Conservation (phyloP, 805 yeast species). For the Saccharomycopsis sp. region DNA sequence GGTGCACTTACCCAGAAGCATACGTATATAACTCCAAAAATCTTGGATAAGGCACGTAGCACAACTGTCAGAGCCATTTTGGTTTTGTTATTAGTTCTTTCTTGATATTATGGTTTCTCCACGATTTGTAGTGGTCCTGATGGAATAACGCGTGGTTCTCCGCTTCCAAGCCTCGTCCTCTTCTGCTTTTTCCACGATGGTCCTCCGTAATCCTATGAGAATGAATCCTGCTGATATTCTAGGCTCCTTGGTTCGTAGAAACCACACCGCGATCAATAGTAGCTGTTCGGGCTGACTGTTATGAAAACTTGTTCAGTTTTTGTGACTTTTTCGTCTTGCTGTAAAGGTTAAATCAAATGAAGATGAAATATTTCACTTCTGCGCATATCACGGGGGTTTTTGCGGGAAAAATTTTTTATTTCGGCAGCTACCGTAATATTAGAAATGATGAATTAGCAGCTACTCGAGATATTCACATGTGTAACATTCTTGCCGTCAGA, state of each 20-base stretch:
- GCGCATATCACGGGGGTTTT: background rate
- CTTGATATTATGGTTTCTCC: background rate
- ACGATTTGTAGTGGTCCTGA: background rate
- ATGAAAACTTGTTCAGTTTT: background rate
- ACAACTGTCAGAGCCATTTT: background rate
- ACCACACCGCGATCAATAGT: background rate
- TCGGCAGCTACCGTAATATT: no score
- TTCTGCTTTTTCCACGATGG: background rate
- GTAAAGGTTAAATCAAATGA: no score
- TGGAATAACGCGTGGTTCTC: no score
- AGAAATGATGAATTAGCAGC: no score
- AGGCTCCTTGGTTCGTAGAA: background rate
- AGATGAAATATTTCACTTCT: background rate
- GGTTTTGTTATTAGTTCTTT: background rate
- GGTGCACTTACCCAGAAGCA: slow-evolving; percentile 18
- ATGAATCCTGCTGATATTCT: background rate
- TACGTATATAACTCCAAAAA: slow-evolving; percentile 14
- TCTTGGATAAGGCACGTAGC: slow-evolving; percentile 4
- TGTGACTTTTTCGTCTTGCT: background rate
- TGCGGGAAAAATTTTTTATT: background rate
- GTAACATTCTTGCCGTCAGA: no score
- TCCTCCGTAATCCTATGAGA: background rate
- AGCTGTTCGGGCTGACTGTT: background rate
- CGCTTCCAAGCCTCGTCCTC: no score
- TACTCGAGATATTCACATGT: no score